Evolutionary conservation across 1,284 basidiomycete species (phyloP).

Genomic region (Chalciporus sp.): DNA sequence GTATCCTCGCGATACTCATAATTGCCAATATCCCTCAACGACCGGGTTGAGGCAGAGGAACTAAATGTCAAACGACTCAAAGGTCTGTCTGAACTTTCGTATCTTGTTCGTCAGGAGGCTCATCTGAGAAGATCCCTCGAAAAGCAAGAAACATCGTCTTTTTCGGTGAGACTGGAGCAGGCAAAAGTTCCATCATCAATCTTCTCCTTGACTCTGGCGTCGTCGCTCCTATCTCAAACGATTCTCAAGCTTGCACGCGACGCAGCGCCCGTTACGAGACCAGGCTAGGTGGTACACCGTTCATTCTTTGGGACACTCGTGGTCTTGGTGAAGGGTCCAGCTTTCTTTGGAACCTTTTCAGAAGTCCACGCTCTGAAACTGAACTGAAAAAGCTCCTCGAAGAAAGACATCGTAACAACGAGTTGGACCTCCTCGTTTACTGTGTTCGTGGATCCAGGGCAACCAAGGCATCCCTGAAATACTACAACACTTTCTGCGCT

Average conservation of each 20-base stretch:
- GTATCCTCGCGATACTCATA: background rate
- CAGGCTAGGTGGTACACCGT: constrained; percentile 12
- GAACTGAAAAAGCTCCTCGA: constrained; percentile 24
- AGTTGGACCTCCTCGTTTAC: constrained; percentile 34
- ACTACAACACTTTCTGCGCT: constrained; percentile 28
- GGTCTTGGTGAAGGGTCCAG: constrained; percentile 22
- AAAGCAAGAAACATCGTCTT: constrained; percentile 24
- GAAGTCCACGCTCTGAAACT: constrained; percentile 11
- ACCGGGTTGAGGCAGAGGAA: background rate
- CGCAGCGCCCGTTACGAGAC: constrained; percentile 12
- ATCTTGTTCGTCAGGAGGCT: background rate
- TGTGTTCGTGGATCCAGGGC: constrained; percentile 30
- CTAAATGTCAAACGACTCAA: background rate
- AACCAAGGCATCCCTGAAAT: constrained; percentile 10
- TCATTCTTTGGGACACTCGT: constrained; percentile 33
- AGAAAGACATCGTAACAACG: constrained; percentile 17
- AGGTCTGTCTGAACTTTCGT: constrained; percentile 17
- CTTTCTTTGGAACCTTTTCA: constrained; percentile 13
- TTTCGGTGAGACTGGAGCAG: constrained; percentile 30
- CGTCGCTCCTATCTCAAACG: constrained; percentile 20
- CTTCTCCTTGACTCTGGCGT: constrained; percentile 18
- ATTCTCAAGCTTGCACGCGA: constrained; percentile 26
- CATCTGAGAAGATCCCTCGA: background rate
- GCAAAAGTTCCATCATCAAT: constrained; percentile 35
- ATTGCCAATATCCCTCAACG: background rate